These are phyloP conservation scores for Rhododendron mucronatum DNA, from an alignment of 148 eudicot species.

Conservation along the genomic window DNA sequence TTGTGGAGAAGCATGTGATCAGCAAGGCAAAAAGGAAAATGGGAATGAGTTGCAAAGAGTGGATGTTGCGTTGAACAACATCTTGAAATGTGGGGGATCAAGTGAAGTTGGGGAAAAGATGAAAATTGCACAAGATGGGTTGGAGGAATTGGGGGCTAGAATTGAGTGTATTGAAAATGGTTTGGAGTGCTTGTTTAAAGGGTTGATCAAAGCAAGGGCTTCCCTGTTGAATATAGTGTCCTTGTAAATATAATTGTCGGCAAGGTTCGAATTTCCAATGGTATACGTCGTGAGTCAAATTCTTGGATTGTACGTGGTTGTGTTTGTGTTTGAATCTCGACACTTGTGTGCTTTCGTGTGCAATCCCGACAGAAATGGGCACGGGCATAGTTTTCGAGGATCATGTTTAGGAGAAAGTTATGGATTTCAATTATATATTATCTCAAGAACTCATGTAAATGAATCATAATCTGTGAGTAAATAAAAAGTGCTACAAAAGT, in stretches of 20 bases:
- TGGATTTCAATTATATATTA: neutral
- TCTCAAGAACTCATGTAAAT: neutral
- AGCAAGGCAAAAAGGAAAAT: constrained; percentile 13
- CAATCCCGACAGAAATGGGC: too few relatives aligned
- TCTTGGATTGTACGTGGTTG: neutral
- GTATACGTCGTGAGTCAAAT: too few relatives aligned
- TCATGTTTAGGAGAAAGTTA: neutral
- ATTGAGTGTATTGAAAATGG: constrained; percentile 31
- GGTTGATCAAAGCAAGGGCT: constrained; percentile 36
- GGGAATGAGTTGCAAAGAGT: constrained; percentile 17
- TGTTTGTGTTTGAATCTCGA: neutral
- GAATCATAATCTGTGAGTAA: neutral
- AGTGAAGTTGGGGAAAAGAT: constrained; percentile 17
- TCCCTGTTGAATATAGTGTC: neutral
- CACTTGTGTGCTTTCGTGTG: too few relatives aligned
- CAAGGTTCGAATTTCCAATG: too few relatives aligned
- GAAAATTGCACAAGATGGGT: constrained; percentile 14
- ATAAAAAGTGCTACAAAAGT: neutral
- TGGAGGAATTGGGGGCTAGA: constrained; percentile 27
- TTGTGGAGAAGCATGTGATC: constrained; percentile 10
- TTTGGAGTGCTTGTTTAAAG: constrained; percentile 37
- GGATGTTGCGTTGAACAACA: constrained; percentile 13
- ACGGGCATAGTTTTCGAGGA: neutral
- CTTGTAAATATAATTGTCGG: neutral
- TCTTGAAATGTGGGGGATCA: neutral